A percentile compares a stretch with the other conserved stretches of the same genome.
These are phyloP conservation scores for Aegilops bicornis DNA, from an alignment of 176 grass and related monocot genomes.

Conservation along the genomic window DNA sequence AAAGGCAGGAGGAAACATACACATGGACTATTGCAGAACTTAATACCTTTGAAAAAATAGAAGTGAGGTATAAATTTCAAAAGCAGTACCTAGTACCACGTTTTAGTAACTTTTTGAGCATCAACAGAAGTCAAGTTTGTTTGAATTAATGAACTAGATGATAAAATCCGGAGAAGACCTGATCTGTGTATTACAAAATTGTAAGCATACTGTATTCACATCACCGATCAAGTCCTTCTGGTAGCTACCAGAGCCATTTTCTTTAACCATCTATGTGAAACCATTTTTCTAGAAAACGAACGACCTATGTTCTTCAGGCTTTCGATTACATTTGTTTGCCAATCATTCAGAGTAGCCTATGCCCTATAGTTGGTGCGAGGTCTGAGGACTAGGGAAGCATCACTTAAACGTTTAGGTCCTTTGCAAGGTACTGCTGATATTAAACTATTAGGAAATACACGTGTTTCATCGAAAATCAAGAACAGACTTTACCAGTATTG, in stretches of 20 bases:
- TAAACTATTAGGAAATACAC: not conserved
- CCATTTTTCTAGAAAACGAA: not conserved
- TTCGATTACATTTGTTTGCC: not conserved
- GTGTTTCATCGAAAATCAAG: not conserved
- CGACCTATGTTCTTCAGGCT: not conserved
- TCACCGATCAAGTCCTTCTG: not conserved
- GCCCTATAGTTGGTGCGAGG: not conserved
- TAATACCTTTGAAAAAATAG: not conserved
- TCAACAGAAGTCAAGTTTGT: conserved; percentile 10
- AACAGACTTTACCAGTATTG: not conserved
- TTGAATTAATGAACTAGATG: not conserved
- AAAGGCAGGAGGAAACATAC: not conserved
- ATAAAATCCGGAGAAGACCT: not conserved
- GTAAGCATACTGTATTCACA: not conserved
- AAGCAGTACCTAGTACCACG: not conserved
- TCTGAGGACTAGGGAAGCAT: not conserved
- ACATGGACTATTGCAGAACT: conserved; percentile 8
- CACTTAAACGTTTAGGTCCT: not conserved
- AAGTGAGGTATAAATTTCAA: not conserved
- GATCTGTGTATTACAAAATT: not conserved
- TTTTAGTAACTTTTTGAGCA: not conserved
- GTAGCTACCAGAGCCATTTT: not conserved
- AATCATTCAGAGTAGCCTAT: not conserved
- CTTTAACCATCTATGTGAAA: too few relatives aligned
- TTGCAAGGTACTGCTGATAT: not conserved